Conservation (phyloP, 768 basidiomycete genomes). For the Lyophyllum shimeji region DNA sequence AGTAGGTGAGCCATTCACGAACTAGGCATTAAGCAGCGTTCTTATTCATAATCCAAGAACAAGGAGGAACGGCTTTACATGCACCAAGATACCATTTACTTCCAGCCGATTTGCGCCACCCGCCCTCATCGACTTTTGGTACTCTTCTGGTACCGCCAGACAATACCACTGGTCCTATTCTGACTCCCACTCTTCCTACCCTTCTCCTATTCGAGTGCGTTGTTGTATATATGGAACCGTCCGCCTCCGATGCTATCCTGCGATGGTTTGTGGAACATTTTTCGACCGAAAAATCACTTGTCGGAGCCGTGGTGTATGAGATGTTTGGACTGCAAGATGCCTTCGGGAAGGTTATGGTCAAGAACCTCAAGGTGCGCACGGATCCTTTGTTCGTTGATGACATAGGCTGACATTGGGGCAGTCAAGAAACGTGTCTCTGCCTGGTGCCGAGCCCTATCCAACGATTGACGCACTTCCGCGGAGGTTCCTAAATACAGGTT, state of each 20-base stretch:
- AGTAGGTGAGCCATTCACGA: conserved; percentile 34
- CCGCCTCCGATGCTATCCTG: conserved; percentile 57
- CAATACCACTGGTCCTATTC: conserved; percentile 26
- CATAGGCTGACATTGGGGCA: conserved; percentile 26
- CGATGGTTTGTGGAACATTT: conserved; percentile 72
- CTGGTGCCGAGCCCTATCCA: conserved; percentile 66
- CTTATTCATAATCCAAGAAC: conserved; percentile 33
- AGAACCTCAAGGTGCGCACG: conserved; percentile 70
- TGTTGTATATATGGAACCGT: conserved; percentile 79
- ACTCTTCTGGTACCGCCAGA: conserved; percentile 28
- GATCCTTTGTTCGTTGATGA: background rate
- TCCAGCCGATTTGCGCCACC: conserved; percentile 71
- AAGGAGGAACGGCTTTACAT: conserved; percentile 61
- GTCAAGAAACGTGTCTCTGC: conserved; percentile 72
- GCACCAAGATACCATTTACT: conserved; percentile 67
- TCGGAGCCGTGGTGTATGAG: conserved; percentile 79
- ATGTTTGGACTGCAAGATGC: conserved; percentile 88
- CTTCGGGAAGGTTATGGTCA: conserved; percentile 92
- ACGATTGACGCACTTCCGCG: conserved; percentile 52
- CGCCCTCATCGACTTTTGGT: conserved; percentile 49
- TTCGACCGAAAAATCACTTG: conserved; percentile 24
- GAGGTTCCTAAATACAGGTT: conserved; percentile 62
- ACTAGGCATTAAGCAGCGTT: background rate
- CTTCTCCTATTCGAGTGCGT: conserved; percentile 93
- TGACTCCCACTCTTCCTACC: conserved; percentile 71